phyloP scores from a whole-genome alignment of 768 basidiomycete species.

The Phylloporus arenicola region DNA sequence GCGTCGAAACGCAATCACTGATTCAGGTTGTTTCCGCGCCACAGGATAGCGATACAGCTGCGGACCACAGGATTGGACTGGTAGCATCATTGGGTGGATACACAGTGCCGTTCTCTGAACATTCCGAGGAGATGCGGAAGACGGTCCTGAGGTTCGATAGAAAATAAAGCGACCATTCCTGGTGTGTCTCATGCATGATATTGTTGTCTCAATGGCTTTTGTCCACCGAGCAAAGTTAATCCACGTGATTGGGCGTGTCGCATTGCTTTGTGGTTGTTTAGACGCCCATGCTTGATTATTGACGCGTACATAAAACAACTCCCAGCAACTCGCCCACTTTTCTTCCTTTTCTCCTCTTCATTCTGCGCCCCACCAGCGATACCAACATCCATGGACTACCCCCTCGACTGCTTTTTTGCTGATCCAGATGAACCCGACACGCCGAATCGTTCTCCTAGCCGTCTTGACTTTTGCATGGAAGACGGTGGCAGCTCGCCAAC shows the following conservation, averaged over 20 bases:
- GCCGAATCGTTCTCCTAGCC: constrained; percentile 46
- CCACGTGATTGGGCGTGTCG: constrained; percentile 24
- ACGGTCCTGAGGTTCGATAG: constrained; percentile 26
- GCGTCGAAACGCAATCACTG: constrained; percentile 64
- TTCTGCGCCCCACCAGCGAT: background rate
- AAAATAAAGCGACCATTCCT: constrained; percentile 4
- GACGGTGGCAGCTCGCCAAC: background rate
- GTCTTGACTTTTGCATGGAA: constrained; percentile 37
- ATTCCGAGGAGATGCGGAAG: constrained; percentile 36
- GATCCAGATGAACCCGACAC: constrained; percentile 9
- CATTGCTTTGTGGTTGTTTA: constrained; percentile 21
- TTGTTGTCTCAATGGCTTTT: constrained; percentile 7
- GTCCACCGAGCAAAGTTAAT: constrained; percentile 8
- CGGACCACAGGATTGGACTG: constrained; percentile 27
- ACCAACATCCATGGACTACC: constrained; percentile 7
- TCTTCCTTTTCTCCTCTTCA: background rate
- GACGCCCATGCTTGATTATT: constrained; percentile 4
- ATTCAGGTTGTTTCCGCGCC: constrained; percentile 63
- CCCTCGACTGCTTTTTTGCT: constrained; percentile 8
- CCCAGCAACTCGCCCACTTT: background rate
- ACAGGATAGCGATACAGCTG: constrained; percentile 15
- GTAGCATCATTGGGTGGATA: constrained; percentile 33
- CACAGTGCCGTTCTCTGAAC: constrained; percentile 38
- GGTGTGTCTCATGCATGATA: constrained; percentile 18
- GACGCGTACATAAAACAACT: constrained; percentile 10